A percentile compares a stretch with the other conserved stretches of the same genome.
Evolutionary conservation across 2,329 filamentous ascomycete species (phyloP).

Genomic region (Diaporthe eres): DNA sequence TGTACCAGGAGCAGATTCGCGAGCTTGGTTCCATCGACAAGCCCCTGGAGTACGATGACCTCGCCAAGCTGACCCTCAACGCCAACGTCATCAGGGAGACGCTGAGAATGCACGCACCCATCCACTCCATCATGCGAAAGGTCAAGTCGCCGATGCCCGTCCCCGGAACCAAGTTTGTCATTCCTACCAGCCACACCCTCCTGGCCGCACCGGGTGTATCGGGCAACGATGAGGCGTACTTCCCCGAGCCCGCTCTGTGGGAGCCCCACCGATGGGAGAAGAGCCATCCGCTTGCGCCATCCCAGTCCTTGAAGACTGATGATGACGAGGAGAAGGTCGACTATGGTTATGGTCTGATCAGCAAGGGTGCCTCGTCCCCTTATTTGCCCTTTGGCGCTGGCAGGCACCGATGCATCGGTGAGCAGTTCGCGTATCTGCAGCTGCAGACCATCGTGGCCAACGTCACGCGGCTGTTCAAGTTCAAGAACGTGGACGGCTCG

Average conservation of each 20-base stretch:
- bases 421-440: constrained; percentile 96
- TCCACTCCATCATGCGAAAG: constrained; percentile 94
- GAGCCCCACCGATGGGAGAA: constrained; percentile 92
- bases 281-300: constrained; percentile 69
- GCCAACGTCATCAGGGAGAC: constrained; percentile 92
- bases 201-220: constrained; percentile 89
- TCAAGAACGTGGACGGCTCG: constrained; percentile 81
- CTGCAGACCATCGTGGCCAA: constrained; percentile 86
- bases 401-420: constrained; percentile 93
- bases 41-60: constrained; percentile 80
- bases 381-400: constrained; percentile 96
- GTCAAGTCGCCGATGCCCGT: constrained; percentile 91
- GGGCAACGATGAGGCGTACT: constrained; percentile 78
- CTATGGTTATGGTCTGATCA: constrained; percentile 93
- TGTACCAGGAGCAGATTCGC: constrained; percentile 83
- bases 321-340: constrained; percentile 83
- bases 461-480: constrained; percentile 83
- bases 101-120: constrained; percentile 89
- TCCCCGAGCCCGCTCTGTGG: constrained; percentile 87
- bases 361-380: constrained; percentile 89
- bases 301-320: constrained; percentile 59
- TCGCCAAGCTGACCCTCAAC: constrained; percentile 85
- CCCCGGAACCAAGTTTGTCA: constrained; percentile 84
- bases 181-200: constrained; percentile 85
- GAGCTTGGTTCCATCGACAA: constrained; percentile 82